These are phyloP conservation scores for Monosporascus sp. DNA, from an alignment of 2,329 filamentous ascomycete species.

Conservation along the genomic window DNA sequence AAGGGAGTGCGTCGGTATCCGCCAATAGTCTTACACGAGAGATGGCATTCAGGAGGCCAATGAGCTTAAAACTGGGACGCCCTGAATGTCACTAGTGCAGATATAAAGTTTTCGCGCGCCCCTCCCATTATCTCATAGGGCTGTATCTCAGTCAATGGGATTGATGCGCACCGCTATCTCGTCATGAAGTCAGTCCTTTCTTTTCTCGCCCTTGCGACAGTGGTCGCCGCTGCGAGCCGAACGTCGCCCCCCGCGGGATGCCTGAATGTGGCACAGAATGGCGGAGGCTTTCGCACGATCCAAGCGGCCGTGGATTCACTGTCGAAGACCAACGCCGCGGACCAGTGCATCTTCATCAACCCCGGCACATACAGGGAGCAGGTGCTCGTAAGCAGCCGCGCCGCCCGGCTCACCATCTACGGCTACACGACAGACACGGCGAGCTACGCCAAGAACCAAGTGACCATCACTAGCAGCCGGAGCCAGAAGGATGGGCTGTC, in stretches of 20 bases:
- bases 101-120: too few relatives aligned
- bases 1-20: too few relatives aligned
- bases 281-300: slow-evolving; percentile 34
- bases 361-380: slow-evolving; percentile 57
- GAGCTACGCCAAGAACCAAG: slow-evolving; percentile 51
- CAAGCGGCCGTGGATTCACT: slow-evolving; percentile 55
- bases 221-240: slow-evolving; percentile 25
- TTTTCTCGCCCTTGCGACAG: slow-evolving; percentile 9
- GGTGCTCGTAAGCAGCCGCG: slow-evolving; percentile 44
- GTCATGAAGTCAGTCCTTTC: slow-evolving; percentile 11
- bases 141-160: too few relatives aligned
- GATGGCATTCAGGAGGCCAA: too few relatives aligned
- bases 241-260: slow-evolving; percentile 41
- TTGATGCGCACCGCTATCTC: background rate
- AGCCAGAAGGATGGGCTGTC: slow-evolving; percentile 42
- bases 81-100: too few relatives aligned
- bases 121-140: too few relatives aligned
- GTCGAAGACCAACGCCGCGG: slow-evolving; percentile 39
- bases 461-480: slow-evolving; percentile 42
- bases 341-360: slow-evolving; percentile 58
- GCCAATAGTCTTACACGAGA: too few relatives aligned
- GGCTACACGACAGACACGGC: slow-evolving; percentile 51
- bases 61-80: too few relatives aligned
- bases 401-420: slow-evolving; percentile 48
- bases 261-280: slow-evolving; percentile 37